A percentile compares a stretch with the other conserved stretches of the same genome.
These are phyloP conservation scores for Parmales sp. DNA, from an alignment of 108 stramenopile species.

Conservation along the genomic window DNA sequence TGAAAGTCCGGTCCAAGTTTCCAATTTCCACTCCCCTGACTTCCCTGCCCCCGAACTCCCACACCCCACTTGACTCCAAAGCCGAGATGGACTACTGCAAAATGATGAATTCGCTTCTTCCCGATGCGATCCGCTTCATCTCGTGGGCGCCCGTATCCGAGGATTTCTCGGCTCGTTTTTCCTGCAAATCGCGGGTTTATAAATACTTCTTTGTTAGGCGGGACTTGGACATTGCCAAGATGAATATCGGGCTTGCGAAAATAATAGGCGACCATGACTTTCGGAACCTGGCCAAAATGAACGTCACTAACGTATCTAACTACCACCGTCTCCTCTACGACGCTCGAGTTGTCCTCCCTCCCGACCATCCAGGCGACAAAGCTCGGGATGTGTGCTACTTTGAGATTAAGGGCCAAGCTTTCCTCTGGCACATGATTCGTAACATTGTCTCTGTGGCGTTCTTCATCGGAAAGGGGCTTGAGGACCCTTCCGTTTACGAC, in stretches of 20 bases:
- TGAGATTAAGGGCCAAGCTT: constrained; percentile 82
- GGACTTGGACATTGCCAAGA: constrained; percentile 56
- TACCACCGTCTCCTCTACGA: constrained; percentile 62
- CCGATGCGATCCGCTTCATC: constrained; percentile 75
- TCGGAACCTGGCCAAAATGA: constrained; percentile 97
- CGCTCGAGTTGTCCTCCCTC: constrained; percentile 38
- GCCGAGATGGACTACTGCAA: constrained; percentile 62
- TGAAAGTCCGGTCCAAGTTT: constrained; percentile 42
- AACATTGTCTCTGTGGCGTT: constrained; percentile 87
- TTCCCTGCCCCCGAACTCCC: neutral
- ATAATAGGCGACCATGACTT: constrained; percentile 93
- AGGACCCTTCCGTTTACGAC: constrained; percentile 59
- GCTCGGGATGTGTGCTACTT: constrained; percentile 52
- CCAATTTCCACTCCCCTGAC: neutral
- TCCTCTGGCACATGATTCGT: constrained; percentile 97
- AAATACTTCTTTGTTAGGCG: constrained; percentile 79
- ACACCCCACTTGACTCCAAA: constrained; percentile 5
- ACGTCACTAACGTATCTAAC: constrained; percentile 81
- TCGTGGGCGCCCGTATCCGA: constrained; percentile 86
- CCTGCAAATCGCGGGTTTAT: constrained; percentile 69
- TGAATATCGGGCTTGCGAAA: constrained; percentile 49
- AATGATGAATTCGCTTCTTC: constrained; percentile 85
- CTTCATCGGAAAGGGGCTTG: constrained; percentile 74
- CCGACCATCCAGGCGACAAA: constrained; percentile 15
- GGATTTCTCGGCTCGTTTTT: constrained; percentile 93